Base-by-base conservation (phyloP, 768 basidiomycete species). In the Tricholoma matsutake region DNA sequence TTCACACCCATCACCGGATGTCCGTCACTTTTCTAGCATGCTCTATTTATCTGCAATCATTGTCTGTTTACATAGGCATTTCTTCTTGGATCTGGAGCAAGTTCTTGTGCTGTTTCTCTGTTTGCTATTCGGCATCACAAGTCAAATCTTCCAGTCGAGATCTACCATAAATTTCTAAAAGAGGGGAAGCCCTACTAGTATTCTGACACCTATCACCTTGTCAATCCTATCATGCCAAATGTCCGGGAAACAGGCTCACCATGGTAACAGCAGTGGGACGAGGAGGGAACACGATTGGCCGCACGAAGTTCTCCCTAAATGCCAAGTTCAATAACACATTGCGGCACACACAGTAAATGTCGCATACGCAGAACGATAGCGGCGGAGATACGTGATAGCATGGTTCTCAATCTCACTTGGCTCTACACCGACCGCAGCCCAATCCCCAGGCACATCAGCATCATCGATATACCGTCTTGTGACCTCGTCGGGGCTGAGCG, bases 401-500 rank as follows among this genome's bases (percentile, higher is more conserved):
- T 92, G 86, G 13, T 77, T 71, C 78, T 98, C 96, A 63, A 98
- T 83, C 69, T 89, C 87, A 60, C 91, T 86, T 29, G 96, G 96
- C 39, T 75, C 68, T 60, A 98, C 86, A 22, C 91, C 91, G 62
- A 97, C 80, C 51, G 83, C 82, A 66, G 86, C 86, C 94, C 94
- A 98, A 71, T 89, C 89, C 22, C 92, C 92, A 18, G 78, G 81
- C 60, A 79, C 83, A 59, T 86, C 82, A 37, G 79, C 78, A 73
- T 98, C 96, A 75, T 94, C 83, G 65, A 98, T 85, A 72, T 85
- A 97, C 61, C 93, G 85, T 68, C 97, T 81, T 68, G 85, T 83
- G 20, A 99, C 88, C 73, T 97, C 95, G 72, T 99, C 96, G 1
- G 94, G 92, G 71, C 84, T 86, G 54, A 97, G 80, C 37, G 90